Evolutionary conservation across 495 filamentous ascomycete species (phyloP).

Genomic region (Physcia stellaris): DNA sequence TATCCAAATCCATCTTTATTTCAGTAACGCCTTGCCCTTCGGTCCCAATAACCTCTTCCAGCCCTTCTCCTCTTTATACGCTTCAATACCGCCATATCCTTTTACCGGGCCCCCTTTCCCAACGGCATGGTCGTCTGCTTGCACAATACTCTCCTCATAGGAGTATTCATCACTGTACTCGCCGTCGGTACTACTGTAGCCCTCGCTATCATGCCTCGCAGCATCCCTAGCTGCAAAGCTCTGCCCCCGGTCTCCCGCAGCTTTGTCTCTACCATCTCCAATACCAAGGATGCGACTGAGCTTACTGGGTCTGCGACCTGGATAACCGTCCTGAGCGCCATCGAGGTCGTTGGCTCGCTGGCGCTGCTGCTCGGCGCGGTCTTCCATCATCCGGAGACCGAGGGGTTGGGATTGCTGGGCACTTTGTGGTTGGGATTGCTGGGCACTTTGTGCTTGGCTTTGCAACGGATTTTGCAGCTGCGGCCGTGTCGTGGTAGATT

Average conservation of each 20-base stretch:
- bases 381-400: no score
- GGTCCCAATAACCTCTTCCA: slow-evolving; percentile 3
- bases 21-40: no score
- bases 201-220: background rate
- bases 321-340: background rate
- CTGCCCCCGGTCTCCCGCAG: no score
- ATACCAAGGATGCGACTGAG: slow-evolving; percentile 12
- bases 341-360: background rate
- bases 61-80: slow-evolving; percentile 2
- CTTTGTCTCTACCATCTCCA: background rate
- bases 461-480: no score
- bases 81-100: slow-evolving; percentile 5
- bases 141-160: background rate
- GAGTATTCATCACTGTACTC: background rate
- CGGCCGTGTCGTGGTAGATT: no score
- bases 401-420: no score
- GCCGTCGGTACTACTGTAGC: background rate
- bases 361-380: no score
- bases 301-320: slow-evolving; percentile 8
- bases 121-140: background rate
- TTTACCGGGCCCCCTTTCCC: background rate
- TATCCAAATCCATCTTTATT: no score
- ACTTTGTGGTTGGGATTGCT: no score
- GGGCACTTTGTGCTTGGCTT: no score
- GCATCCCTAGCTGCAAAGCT: background rate